Evolutionary conservation across 345 rosid genomes (phyloP), one percentile per base, ranked within the genome.

Genomic region (Durio zibethinus): DNA sequence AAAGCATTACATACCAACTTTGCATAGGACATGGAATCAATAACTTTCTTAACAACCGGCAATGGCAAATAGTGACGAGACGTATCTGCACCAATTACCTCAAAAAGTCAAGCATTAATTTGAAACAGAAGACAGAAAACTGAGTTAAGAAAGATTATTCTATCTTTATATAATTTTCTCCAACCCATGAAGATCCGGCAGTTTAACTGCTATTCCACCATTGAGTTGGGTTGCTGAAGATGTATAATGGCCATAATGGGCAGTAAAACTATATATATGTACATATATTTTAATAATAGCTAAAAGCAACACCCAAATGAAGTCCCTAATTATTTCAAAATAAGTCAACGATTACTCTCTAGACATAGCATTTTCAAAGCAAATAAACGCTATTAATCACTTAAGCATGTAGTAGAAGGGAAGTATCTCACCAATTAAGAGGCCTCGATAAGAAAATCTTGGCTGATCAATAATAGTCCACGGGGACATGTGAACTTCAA

Each of bases 41-140:
- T 92, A n/a, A 92, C 92, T 43, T 86, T 88, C 85, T 89, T 89
- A 14, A 90, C 88, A 75, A 85, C 73, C 0, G 88, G 76, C 79
- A 89, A 40, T 42, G 97, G 91, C 79, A 83, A 88, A 82, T 87
- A 92, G 72, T 92, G 97, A 74, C 97, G 87, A 45, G 97, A 85
- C 63, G 97, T 92, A 83, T 92, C 97, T 92, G 86, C 81, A 78
- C 36, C 73, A 68, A 15, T 25, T 16, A 50, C 3, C 74, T 50
- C 1, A 20, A 71, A 71, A 71, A 10, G 10, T 10, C 74, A 4
- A 47, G 0, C 56, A 10, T 15, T 20, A 33, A 27, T 45, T 45
- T 48, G 21, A 33, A 52, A 50, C 61, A 70, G 8, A 70, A 18
- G 11, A 29, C 25, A 71, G 74, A 68, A 31, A 71, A 11, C 25